Evolutionary conservation across 352 stramenopile genomes (phyloP).

Genomic region (Nothophytophthora sp.): DNA sequence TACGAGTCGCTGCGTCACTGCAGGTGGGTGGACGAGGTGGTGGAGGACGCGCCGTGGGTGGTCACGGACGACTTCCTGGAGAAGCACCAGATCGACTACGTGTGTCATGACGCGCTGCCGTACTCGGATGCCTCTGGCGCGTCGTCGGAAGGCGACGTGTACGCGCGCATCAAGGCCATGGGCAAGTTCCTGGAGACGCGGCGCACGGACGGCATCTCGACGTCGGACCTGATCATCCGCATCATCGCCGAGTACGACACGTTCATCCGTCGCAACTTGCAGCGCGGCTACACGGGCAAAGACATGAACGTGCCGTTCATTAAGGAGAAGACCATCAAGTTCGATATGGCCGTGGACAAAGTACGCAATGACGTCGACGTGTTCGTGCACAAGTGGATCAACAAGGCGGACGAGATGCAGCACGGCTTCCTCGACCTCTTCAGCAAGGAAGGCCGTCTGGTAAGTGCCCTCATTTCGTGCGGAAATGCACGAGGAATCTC

Average conservation of each 20-base stretch:
- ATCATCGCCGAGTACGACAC: constrained; percentile 93
- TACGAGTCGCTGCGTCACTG: constrained; percentile 87
- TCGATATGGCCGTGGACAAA: constrained; percentile 87
- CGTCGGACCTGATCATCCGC: constrained; percentile 89
- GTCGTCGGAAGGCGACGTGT: constrained; percentile 78
- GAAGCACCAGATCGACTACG: constrained; percentile 87
- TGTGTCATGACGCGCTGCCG: constrained; percentile 88
- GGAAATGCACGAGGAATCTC: constrained; percentile 7
- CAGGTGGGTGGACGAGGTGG: constrained; percentile 87
- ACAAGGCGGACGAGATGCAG: constrained; percentile 82
- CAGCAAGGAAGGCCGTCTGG: constrained; percentile 71
- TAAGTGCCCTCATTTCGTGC: constrained; percentile 24
- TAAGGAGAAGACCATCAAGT: constrained; percentile 88
- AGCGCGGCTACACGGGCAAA: constrained; percentile 89
- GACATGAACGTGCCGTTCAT: constrained; percentile 93
- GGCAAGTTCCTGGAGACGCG: constrained; percentile 86
- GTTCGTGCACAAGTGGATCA: constrained; percentile 78
- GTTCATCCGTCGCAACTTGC: constrained; percentile 90
- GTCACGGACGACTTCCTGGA: constrained; percentile 84
- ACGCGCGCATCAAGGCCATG: constrained; percentile 86
- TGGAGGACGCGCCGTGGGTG: constrained; percentile 88
- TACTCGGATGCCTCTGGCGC: constrained; percentile 82
- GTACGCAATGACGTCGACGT: constrained; percentile 78
- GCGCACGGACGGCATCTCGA: constrained; percentile 88
- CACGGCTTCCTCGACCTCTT: constrained; percentile 79